Percentiles rank a stretch among this genome's conserved stretches.
phyloP scores from a whole-genome alignment of 495 filamentous ascomycete genomes.

The Xylaria curta region DNA sequence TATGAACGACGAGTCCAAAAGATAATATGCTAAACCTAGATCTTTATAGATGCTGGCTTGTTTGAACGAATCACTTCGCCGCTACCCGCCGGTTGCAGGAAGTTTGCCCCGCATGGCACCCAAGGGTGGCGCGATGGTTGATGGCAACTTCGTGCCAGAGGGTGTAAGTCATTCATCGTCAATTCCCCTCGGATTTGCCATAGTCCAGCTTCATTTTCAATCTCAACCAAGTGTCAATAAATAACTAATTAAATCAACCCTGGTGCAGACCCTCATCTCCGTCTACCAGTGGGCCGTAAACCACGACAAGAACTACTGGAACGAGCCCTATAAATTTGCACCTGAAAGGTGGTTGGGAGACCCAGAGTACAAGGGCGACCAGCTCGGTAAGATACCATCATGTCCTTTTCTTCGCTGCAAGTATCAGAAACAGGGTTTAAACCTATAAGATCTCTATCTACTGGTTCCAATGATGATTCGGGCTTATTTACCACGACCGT shows the following conservation, averaged over 20 bases:
- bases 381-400: conserved; percentile 26
- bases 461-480: neutral
- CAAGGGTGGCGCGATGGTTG: conserved; percentile 52
- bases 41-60: conserved; percentile 53
- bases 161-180: conserved; percentile 24
- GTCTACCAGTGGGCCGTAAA: conserved; percentile 57
- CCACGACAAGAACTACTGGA: conserved; percentile 45
- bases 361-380: conserved; percentile 48
- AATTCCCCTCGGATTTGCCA: neutral
- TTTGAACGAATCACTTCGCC: conserved; percentile 62
- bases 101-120: conserved; percentile 54
- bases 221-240: neutral
- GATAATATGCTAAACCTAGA: neutral
- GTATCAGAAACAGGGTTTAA: neutral
- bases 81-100: conserved; percentile 62
- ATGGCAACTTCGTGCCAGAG: conserved; percentile 54
- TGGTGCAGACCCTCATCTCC: conserved; percentile 45
- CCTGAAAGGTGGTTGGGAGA: conserved; percentile 58
- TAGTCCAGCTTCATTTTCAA: neutral
- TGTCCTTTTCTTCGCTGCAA: neutral
- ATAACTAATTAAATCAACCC: neutral
- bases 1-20: neutral
- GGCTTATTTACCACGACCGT: neutral
- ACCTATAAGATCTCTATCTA: neutral
- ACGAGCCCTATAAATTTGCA: conserved; percentile 49